Evolutionary conservation across 2,329 filamentous ascomycete genomes (phyloP).

Genomic region (Colletotrichum musicola): DNA sequence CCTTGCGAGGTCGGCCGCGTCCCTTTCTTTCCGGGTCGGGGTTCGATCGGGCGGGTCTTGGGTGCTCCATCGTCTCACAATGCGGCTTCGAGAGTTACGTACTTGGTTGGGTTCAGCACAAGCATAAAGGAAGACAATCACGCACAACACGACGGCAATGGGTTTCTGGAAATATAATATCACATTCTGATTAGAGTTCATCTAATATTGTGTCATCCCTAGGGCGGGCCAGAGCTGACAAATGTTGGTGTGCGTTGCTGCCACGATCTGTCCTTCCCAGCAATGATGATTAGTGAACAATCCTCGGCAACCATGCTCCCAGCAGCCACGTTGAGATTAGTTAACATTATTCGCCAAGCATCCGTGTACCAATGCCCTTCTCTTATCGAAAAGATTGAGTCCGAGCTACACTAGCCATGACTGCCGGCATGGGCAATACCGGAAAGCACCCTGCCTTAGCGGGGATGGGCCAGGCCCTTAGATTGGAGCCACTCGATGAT

Average conservation of each 20-base stretch:
- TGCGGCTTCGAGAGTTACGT: not conserved
- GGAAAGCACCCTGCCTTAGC: too few relatives aligned
- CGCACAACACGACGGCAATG: not conserved
- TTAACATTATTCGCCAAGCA: too few relatives aligned
- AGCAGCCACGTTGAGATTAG: too few relatives aligned
- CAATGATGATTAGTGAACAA: not conserved
- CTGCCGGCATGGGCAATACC: not conserved
- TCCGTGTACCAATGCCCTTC: not conserved
- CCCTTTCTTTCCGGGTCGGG: not conserved
- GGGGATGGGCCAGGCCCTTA: not conserved
- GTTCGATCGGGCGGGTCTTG: not conserved
- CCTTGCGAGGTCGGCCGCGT: not conserved
- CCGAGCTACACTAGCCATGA: not conserved
- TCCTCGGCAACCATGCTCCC: not conserved
- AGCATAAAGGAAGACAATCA: too few relatives aligned
- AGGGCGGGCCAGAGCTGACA: not conserved
- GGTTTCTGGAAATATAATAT: not conserved
- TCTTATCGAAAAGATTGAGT: not conserved
- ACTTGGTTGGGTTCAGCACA: too few relatives aligned
- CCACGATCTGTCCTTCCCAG: not conserved
- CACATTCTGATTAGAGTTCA: not conserved
- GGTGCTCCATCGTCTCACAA: not conserved
- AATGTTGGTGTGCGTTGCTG: not conserved
- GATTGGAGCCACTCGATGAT: conserved; percentile 2
- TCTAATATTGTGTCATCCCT: not conserved